Percentiles rank a stretch among this genome's conserved stretches.
Conservation (phyloP, 2,329 filamentous ascomycete genomes). For the Exophiala sideris region DNA sequence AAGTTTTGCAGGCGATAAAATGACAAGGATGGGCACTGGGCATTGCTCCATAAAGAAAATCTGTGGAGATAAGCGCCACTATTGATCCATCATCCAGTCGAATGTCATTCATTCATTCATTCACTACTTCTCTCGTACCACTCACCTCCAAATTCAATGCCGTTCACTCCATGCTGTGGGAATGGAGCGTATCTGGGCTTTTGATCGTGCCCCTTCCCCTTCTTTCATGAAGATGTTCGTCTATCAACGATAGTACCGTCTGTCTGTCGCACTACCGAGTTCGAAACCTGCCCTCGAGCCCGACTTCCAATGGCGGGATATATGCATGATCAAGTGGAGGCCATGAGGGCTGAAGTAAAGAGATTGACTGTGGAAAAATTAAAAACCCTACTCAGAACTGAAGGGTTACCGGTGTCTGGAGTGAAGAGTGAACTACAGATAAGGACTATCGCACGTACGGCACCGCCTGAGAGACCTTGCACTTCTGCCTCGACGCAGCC, state of each 20-base stretch:
- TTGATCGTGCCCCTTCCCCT: neutral
- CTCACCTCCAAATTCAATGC: neutral
- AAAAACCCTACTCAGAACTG: constrained; percentile 70
- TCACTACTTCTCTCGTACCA: neutral
- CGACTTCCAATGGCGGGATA: constrained; percentile 18
- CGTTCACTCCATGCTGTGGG: neutral
- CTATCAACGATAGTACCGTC: constrained; percentile 2
- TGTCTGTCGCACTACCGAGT: constrained; percentile 1
- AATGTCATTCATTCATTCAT: too few species aligned
- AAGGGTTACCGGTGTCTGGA: constrained; percentile 73
- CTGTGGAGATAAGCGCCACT: too few species aligned
- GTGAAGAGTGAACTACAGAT: constrained; percentile 79
- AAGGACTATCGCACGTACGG: constrained; percentile 73
- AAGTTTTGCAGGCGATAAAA: too few species aligned
- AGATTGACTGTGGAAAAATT: constrained; percentile 64
- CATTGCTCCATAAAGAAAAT: too few species aligned
- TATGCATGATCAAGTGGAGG: constrained; percentile 19
- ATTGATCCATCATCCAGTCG: too few species aligned
- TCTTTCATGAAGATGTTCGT: neutral
- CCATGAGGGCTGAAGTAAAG: constrained; percentile 45
- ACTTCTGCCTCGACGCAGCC: constrained; percentile 29
- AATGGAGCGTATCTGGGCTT: neutral
- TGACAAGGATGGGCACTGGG: too few species aligned
- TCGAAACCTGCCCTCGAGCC: neutral
- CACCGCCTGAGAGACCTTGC: neutral